These are phyloP conservation scores for Aspergillus udagawae DNA, from an alignment of 2,329 filamentous ascomycete species.

Conservation along the genomic window DNA sequence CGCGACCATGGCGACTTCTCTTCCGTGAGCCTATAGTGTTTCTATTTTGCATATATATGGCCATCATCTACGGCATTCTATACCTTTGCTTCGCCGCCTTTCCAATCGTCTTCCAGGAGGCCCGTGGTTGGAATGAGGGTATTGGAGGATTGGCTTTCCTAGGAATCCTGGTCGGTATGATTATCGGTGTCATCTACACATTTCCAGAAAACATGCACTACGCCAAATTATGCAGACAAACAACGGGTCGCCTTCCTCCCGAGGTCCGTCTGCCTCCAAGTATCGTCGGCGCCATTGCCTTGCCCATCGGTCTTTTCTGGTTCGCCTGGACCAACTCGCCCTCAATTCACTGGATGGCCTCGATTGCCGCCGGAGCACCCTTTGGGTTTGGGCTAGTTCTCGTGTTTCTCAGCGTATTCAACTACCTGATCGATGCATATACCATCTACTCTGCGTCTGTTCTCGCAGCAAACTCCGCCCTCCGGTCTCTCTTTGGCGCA, in stretches of 20 bases:
- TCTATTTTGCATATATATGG: slow-evolving; percentile 31
- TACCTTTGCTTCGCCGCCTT: slow-evolving; percentile 46
- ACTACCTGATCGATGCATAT: slow-evolving; percentile 42
- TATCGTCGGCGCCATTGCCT: slow-evolving; percentile 45
- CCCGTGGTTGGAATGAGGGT: slow-evolving; percentile 33
- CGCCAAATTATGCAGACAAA: slow-evolving; percentile 19
- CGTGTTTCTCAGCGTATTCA: slow-evolving; percentile 37
- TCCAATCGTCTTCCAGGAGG: slow-evolving; percentile 49
- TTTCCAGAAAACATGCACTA: slow-evolving; percentile 31
- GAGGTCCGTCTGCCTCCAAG: slow-evolving; percentile 52
- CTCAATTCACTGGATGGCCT: slow-evolving; percentile 36
- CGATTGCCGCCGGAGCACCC: slow-evolving; percentile 31
- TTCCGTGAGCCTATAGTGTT: slow-evolving; percentile 42
- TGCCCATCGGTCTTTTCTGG: slow-evolving; percentile 57
- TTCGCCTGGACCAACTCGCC: slow-evolving; percentile 56
- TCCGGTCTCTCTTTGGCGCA: slow-evolving; percentile 43
- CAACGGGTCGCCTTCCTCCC: slow-evolving; percentile 40
- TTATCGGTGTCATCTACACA: not conserved
- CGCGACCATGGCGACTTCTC: slow-evolving; percentile 42
- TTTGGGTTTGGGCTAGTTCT: slow-evolving; percentile 41
- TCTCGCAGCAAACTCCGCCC: slow-evolving; percentile 40
- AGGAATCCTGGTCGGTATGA: not conserved
- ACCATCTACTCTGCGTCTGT: slow-evolving; percentile 39
- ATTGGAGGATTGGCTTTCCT: not conserved
- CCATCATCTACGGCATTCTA: slow-evolving; percentile 33